Evolutionary conservation across 2,329 filamentous ascomycete genomes (phyloP), one percentile per base, ranked within the genome.

Genomic region (Pyrenophora teres): DNA sequence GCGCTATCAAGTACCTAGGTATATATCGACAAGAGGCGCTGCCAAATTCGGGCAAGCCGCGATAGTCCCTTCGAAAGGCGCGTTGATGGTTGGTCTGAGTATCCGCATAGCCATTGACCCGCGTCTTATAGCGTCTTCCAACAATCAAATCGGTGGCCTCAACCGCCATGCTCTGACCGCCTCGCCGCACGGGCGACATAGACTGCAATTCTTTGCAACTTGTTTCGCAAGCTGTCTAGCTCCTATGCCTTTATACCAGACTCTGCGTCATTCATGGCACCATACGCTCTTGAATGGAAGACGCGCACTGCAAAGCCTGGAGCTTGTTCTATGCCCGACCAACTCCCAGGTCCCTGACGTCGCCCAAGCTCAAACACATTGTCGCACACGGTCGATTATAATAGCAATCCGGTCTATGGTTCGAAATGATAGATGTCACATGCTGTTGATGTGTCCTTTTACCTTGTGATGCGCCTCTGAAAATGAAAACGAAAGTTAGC

Each of bases 1-100:
- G 83, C 79, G 83, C 82, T 86, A 86, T 84, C 78, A 84, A 85
- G 80, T 83, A 73, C 70, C 68, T 73, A 73, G 70, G 68, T 69
- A 83, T 77, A 82, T 84, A 83, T 85, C 82, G 82, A 85, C 80
- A 85, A 80, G 79, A 81, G 82, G 82, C 80, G 85, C 84, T 83
- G 82, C 81, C 81, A 67, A 62, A 67, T 64, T 60, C 63, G 55
- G 63, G 67, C 69, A 68, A 66, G 66, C 64, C 65, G 63, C 63
- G 65, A 69, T 63, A 58, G 60, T 61, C 63, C 65, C 66, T 62
- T 59, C 63, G 64, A 62, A 64, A 68, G 69, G 68, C 59, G 65
- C 67, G 54, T 54, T 65, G 64, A 64, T 63, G 54, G 63, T 56
- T 54, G 63, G 59, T 61, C 59, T 64, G 63, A 59, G 60, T 59